Percentiles rank a stretch among this genome's conserved stretches.
Conservation (phyloP, 2,329 filamentous ascomycete species). For the Microdochium bolleyi region DNA sequence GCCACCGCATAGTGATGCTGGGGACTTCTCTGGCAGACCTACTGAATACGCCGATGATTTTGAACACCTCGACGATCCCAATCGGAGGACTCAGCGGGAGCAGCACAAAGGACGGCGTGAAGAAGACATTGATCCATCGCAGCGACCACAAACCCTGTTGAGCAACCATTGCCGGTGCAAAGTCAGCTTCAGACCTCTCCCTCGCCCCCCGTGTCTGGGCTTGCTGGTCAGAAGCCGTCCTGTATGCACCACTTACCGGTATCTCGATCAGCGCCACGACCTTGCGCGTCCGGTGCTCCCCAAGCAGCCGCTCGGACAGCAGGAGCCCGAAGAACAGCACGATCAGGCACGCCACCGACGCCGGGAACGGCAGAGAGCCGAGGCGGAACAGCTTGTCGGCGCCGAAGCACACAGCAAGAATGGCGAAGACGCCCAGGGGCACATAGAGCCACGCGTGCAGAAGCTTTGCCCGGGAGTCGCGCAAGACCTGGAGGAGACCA, state of each 20-base stretch:
- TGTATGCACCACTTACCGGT: conserved; percentile 29
- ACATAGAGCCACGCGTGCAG: conserved; percentile 40
- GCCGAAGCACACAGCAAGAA: conserved; percentile 33
- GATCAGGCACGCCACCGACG: conserved; percentile 51
- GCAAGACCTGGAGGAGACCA: conserved; percentile 7
- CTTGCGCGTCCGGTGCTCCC: conserved; percentile 36
- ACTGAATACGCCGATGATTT: conserved; percentile 53
- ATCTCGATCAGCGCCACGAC: conserved; percentile 43
- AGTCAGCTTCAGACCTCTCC: neutral
- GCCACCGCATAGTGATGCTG: neutral
- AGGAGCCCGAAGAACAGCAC: conserved; percentile 43
- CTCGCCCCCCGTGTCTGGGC: neutral
- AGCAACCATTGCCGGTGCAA: conserved; percentile 1
- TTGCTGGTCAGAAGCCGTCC: fast-evolving
- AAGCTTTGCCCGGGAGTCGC: conserved; percentile 13
- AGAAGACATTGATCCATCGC: conserved; percentile 50
- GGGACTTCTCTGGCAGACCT: conserved; percentile 10
- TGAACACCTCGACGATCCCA: conserved; percentile 43
- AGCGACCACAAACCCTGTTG: conserved; percentile 47
- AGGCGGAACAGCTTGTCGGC: conserved; percentile 33
- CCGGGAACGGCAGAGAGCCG: conserved; percentile 45
- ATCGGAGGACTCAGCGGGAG: conserved; percentile 48
- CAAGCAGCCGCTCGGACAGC: conserved; percentile 35
- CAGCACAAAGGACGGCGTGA: conserved; percentile 51
- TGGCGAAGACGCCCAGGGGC: conserved; percentile 32